Conservation (phyloP, 2,329 filamentous ascomycete species). For the Pseudogymnoascus sp. region DNA sequence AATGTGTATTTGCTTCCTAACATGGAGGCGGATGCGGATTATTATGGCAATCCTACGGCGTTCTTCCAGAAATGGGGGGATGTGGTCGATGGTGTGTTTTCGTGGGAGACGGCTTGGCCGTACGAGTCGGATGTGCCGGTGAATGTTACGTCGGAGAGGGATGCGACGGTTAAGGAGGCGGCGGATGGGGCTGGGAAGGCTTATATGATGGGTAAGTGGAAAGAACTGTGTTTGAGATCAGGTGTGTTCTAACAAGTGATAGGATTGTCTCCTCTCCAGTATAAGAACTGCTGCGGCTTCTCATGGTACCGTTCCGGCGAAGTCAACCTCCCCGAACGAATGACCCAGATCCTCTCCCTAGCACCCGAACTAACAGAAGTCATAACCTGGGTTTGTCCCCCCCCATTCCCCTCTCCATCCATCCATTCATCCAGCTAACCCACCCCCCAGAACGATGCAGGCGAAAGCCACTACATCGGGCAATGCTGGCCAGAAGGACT, state of each 20-base stretch:
- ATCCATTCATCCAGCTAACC: slow-evolving; percentile 31
- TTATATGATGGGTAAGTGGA: slow-evolving; percentile 30
- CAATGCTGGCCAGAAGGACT: slow-evolving; percentile 27
- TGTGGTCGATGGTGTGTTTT: slow-evolving; percentile 32
- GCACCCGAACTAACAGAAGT: slow-evolving; percentile 15
- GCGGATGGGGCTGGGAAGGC: slow-evolving; percentile 22
- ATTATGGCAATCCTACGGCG: slow-evolving; percentile 26
- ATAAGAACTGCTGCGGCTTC: slow-evolving; percentile 17
- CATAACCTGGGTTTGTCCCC: neutral
- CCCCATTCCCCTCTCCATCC: too few relatives aligned
- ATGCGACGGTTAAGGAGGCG: slow-evolving; percentile 22
- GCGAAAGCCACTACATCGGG: slow-evolving; percentile 34
- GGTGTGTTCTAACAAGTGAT: neutral
- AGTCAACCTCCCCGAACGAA: slow-evolving; percentile 30
- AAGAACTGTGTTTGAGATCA: neutral
- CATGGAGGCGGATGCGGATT: slow-evolving; percentile 26
- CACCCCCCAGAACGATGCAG: slow-evolving; percentile 30
- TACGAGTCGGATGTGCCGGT: slow-evolving; percentile 20
- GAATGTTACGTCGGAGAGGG: slow-evolving; percentile 25
- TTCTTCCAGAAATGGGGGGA: slow-evolving; percentile 29
- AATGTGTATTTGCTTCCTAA: slow-evolving; percentile 32
- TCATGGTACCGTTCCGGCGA: slow-evolving; percentile 28
- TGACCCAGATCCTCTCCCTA: slow-evolving; percentile 31
- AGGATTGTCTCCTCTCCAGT: slow-evolving; percentile 17
- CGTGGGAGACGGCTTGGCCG: slow-evolving; percentile 34